Conservation (phyloP, 2,329 filamentous ascomycete species). For the Stachybotrys elegans region DNA sequence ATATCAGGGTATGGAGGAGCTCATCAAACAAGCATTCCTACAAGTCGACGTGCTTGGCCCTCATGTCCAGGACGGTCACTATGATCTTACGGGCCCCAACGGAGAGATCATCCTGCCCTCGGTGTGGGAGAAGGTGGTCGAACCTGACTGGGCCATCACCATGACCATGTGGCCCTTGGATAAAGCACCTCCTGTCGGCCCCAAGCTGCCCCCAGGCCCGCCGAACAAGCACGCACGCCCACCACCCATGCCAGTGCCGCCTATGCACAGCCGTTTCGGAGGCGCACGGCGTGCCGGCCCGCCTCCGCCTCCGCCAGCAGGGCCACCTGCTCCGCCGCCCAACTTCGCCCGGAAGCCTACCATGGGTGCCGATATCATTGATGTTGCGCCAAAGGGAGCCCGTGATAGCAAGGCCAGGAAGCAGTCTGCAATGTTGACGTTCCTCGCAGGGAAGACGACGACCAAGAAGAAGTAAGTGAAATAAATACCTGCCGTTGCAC, state of each 20-base stretch:
- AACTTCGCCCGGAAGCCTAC: slow-evolving; percentile 5
- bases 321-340: slow-evolving; percentile 14
- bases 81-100: slow-evolving; percentile 73
- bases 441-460: slow-evolving; percentile 21
- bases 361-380: slow-evolving; percentile 15
- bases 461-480: slow-evolving; percentile 27
- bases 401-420: slow-evolving; percentile 20
- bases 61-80: slow-evolving; percentile 73
- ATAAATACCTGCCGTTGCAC: neutral
- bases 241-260: slow-evolving; percentile 7
- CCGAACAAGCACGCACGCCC: slow-evolving; percentile 7
- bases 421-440: slow-evolving; percentile 14
- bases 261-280: slow-evolving; percentile 5
- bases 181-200: slow-evolving; percentile 25
- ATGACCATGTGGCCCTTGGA: slow-evolving; percentile 59
- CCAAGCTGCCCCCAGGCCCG: slow-evolving; percentile 13
- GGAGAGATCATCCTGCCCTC: slow-evolving; percentile 75
- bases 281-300: neutral
- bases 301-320: slow-evolving; percentile 3
- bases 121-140: slow-evolving; percentile 75
- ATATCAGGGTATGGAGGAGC: slow-evolving; percentile 72
- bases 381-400: slow-evolving; percentile 11
- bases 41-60: slow-evolving; percentile 73
- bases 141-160: slow-evolving; percentile 59
- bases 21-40: slow-evolving; percentile 79